Evolutionary conservation across 495 filamentous ascomycete genomes (phyloP), one percentile per base, ranked within the genome.

Genomic region (Lichina pygmaea): DNA sequence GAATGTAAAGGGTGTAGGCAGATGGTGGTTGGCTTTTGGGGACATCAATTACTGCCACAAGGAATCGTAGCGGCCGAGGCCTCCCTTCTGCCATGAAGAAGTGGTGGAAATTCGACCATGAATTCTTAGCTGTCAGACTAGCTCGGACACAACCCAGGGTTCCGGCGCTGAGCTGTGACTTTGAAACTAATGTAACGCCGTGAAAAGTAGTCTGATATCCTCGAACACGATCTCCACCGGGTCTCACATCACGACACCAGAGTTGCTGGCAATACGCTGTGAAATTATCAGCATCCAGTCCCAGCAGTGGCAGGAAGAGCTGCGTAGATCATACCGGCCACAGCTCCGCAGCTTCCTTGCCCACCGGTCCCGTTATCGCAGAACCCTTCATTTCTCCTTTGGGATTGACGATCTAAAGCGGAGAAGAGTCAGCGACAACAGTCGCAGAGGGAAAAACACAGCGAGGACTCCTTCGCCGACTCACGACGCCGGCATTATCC

Each of bases 331-430:
- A 65, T 70, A 86, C 81, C 63, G 89, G 89, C 89, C 89, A 97
- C 59, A 95, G 74, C 70, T 97, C 89, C 64, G 89, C 89, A 62
- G 89, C 91, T 67, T 97, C 89, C 78, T 97, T 99, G 62, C 91
- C 89, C 61, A 99, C 91, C 46, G 91, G 91, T 48, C 89, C 89
- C 53, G 89, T 99, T 60, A 99, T 95, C 62, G 89, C 89, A 50
- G 82, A 92, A 60, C 89, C 89, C 76, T 99, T 99, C 89, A 99
- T 99, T 71, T 99, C 89, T 68, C 89, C 89, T 78, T 99, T 99
- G 66, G 85, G 83, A 73, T 99, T 99, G 72, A 99, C 91, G 59
- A 95, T 99, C 85, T 92, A 59, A 41, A 43, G 47, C 12, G 16
- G 2, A 11, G 3, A 17, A 43, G 42, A 10, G 31, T 43, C 31